Base-by-base conservation (phyloP, 331 rosid genomes). In the Pyracantha coccinea region DNA sequence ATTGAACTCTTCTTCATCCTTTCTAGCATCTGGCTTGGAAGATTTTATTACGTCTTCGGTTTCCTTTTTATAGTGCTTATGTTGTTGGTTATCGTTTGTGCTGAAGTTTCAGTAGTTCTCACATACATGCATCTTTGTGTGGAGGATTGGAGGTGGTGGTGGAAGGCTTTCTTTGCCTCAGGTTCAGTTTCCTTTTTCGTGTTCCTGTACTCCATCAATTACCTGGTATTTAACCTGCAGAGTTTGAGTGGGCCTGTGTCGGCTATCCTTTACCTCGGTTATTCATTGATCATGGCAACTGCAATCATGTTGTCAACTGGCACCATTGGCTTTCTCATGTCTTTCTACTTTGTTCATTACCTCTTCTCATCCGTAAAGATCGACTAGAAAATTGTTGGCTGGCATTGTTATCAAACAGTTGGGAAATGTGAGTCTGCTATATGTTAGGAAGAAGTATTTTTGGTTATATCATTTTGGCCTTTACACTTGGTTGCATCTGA, bases 61-160 rank as follows among this genome's bases (percentile, higher is more conserved):
- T 93, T 93, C 87, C 88, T 93, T 66, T 87, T 93, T 75, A 89
- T 93, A 68, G 98, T 93, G 76, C 87, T 93, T 71, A 71, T 79
- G 4, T 76, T 93, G 85, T 89, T 93, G 76, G 80, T 89, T 35
- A 77, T 89, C 19, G 98, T 93, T 47, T 93, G 98, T 59, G 96
- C 98, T 44, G 97, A 93, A 77, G 97, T 93, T 67, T 93, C 98
- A 3, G 96, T 93, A 69, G 98, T 93, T 68, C 97, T 93, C 79
- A 91, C 98, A 53, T 91, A 93, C 65, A 93, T 93, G 98, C 98
- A 93, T 82, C 90, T 93, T 32, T 93, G 98, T 65, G 97, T 93
- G 75, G 98, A 93, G 85, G 98, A 93, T 79, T 93, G 98, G 97
- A 86, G 86, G 41, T 93, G 98, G 98, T 93, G 98, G 98, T 93